Evolutionary conservation across 495 filamentous ascomycete species (phyloP).

Genomic region (Penicillium antarcticum): DNA sequence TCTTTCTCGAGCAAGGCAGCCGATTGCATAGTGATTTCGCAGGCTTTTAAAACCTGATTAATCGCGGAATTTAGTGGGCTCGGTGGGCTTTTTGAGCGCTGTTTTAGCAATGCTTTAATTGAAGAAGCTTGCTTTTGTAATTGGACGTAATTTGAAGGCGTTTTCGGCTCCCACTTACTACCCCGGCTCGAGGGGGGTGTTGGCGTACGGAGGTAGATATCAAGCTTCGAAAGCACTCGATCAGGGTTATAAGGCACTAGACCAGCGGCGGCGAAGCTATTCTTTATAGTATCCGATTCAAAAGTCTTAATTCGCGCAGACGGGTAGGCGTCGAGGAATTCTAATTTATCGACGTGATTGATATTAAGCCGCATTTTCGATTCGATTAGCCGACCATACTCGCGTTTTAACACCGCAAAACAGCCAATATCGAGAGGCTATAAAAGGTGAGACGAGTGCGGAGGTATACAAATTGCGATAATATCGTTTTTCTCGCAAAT

Average conservation of each 20-base stretch:
- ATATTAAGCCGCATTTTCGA: background rate
- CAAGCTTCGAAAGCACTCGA: conserved; percentile 4
- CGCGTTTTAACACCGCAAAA: background rate
- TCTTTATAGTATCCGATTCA: background rate
- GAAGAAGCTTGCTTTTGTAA: conserved; percentile 1
- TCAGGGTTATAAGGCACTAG: conserved; percentile 7
- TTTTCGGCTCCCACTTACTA: background rate
- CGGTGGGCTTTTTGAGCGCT: background rate
- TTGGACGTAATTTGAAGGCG: background rate
- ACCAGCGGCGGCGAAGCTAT: background rate
- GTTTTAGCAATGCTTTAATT: conserved; percentile 1
- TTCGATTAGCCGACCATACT: background rate
- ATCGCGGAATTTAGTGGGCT: background rate
- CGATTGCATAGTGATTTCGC: background rate
- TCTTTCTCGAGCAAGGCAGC: conserved; percentile 1
- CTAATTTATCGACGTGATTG: conserved; percentile 7
- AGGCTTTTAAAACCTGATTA: conserved; percentile 1
- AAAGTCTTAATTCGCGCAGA: background rate
- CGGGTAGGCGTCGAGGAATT: background rate
- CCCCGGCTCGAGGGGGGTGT: background rate
- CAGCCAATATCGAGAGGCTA: background rate
- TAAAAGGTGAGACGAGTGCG: background rate
- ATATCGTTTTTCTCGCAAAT: background rate
- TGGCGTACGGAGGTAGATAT: conserved; percentile 1
- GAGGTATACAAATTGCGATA: background rate